Base-by-base conservation (phyloP, 108 stramenopile species). In the Fragilaria crotonensis region DNA sequence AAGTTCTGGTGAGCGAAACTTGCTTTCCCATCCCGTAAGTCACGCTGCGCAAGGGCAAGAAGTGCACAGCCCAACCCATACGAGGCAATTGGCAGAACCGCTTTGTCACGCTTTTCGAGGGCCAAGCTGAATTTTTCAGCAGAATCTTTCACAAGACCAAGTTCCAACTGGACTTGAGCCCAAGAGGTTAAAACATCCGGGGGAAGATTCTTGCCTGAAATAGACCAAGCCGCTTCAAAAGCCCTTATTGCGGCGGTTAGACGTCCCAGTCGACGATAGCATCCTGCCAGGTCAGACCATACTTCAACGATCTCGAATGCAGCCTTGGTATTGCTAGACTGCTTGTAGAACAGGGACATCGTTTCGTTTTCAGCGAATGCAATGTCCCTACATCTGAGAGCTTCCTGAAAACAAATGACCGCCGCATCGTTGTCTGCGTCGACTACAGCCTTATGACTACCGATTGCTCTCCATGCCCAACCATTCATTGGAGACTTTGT, bases 391-490 rank as follows among this genome's bases (percentile, higher is more conserved):
- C 76, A 83, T 3, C 83, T 63, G 29, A 85, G 64, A 17, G 79
- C 83, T 59, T 74, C 76, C 45, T 85, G 71, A 50, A 78, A 78
- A 32, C 82, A 75, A 60, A 81, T 70, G 5, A 77, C 66, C 2
- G 83, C 84, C 4, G 72, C 59, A 30, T 64, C 62, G 50, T 78
- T 63, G 41, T 83, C 72, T 5, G 75, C 77, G 21, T 79, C 73
- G 11, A 25, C 41, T 28, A 31, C 48, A 2, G 67, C 54, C 60
- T 78, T 70, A 18, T 61, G 30, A 25, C 62, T 51, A 11, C 81
- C 87, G 2, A 79, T 23, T 5, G 68, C 74, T 31, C 59, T 57
- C 87, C 87, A 89, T 50, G 87, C 87, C 87, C 87, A 89, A 17
- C 87, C 87, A 60, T 71, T 76, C 19, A 70, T 31, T 22, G 78